Conservation (phyloP, 192 early-diverging fungal genomes). For the Coemansia sp. region DNA sequence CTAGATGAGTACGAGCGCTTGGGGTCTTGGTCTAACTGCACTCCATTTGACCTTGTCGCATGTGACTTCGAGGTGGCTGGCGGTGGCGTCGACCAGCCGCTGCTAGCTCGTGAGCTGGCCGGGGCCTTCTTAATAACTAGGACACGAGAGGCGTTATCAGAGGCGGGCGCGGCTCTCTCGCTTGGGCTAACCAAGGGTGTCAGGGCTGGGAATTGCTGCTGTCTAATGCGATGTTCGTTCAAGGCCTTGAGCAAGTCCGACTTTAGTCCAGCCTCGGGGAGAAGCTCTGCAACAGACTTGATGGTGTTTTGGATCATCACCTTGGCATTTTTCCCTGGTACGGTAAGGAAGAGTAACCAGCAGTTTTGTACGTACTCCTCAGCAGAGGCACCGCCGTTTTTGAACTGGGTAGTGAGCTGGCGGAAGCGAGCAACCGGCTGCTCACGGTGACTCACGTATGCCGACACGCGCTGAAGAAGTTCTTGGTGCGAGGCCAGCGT, state of each 20-base stretch:
- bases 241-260: conserved; percentile 28
- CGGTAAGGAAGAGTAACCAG: conserved; percentile 52
- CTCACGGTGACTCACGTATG: conserved; percentile 52
- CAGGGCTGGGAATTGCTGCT: conserved; percentile 54
- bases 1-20: conserved; percentile 5
- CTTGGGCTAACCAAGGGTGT: conserved; percentile 26
- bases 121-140: conserved; percentile 35
- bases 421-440: conserved; percentile 51
- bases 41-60: background rate
- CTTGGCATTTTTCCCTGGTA: conserved; percentile 50
- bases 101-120: background rate
- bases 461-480: conserved; percentile 48
- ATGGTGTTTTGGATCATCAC: conserved; percentile 54
- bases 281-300: conserved; percentile 26
- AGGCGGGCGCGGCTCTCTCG: background rate
- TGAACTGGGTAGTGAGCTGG: conserved; percentile 44
- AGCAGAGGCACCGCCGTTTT: conserved; percentile 23
- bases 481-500: conserved; percentile 35
- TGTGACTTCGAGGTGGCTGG: conserved; percentile 6
- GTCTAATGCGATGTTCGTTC: conserved; percentile 35
- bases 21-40: background rate
- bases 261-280: conserved; percentile 25
- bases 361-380: conserved; percentile 48
- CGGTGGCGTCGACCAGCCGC: conserved; percentile 12
- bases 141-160: conserved; percentile 20